Evolutionary conservation across 108 stramenopile species (phyloP), one percentile per base, ranked within the genome.

Genomic region (Nitzschia sp.): DNA sequence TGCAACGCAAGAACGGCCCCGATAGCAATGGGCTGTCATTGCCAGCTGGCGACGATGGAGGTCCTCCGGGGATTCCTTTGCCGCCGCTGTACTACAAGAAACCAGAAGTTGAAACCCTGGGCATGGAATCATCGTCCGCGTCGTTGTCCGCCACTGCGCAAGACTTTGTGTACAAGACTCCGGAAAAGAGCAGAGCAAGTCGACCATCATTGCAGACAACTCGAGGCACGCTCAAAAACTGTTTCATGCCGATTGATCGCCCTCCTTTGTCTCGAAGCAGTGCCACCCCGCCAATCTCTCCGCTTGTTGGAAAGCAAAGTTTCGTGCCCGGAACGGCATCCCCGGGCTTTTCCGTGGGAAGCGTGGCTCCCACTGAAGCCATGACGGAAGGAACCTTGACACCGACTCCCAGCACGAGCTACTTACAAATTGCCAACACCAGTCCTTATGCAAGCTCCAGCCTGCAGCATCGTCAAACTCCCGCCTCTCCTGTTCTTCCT

Each of bases 21-120:
- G 4, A n/a, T 19, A n/a, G n/a, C n/a, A n/a, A n/a, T n/a, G n/a
- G n/a, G n/a, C n/a, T n/a, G n/a, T n/a, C n/a, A n/a, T n/a, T n/a
- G n/a, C n/a, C n/a, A n/a, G 38, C 6, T 6, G 38, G 38, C 38
- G 38, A 13, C 38, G 49, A 19, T 19, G 49, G 21, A 8, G 21
- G 49, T 19, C 49, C 11, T 19, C 13, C 4, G 5, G 56, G 56
- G 15, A 57, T 57, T 30, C 56, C 56, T 5, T 5, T 57, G 23
- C 56, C 56, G 8, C 56, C 56, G 15, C 18, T 57, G 56, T 57
- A 32, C 56, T 57, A 57, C 31, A 57, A 57, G 27, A 51, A 51
- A 23, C 19, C 49, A 4, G 38, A 42, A n/a, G 38, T 6, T 42
- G 38, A 42, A 13, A 42, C 6, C 9, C 9, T 9, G 13, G 38